A percentile compares a stretch with the other conserved stretches of the same genome.
These are phyloP conservation scores for Penicillium sp. DNA, from an alignment of 2,329 filamentous ascomycete species.

Conservation along the genomic window DNA sequence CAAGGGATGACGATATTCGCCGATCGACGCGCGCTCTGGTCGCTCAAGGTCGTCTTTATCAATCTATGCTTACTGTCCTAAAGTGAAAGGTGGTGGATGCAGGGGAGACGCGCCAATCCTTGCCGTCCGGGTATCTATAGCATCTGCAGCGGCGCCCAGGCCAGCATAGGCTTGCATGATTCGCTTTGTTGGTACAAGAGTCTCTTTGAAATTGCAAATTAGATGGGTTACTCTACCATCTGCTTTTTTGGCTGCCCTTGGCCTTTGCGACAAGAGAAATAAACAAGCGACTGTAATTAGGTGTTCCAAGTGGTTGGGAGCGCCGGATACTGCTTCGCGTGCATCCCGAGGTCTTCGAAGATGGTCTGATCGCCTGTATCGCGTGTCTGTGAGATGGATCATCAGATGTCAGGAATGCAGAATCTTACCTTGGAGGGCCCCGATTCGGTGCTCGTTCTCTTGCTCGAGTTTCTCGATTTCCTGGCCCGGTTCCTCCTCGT, in stretches of 20 bases:
- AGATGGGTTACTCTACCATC: too few species aligned
- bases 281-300: background rate
- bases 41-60: constrained; percentile 13
- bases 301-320: constrained; percentile 60
- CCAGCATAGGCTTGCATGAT: too few species aligned
- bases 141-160: too few species aligned
- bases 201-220: too few species aligned
- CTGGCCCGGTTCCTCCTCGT: constrained; percentile 63
- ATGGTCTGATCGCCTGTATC: constrained; percentile 56
- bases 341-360: constrained; percentile 58
- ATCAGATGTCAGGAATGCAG: background rate
- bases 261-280: too few species aligned
- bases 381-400: constrained; percentile 3
- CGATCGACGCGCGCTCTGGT: background rate
- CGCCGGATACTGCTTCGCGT: constrained; percentile 62
- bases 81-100: too few species aligned
- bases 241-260: too few species aligned
- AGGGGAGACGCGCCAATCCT: too few species aligned
- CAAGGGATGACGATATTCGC: constrained; percentile 15
- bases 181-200: too few species aligned
- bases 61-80: too few species aligned
- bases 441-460: constrained; percentile 68
- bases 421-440: constrained; percentile 52
- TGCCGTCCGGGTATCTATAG: too few species aligned
- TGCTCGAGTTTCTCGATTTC: constrained; percentile 72